Conservation (phyloP, 2,329 filamentous ascomycete species). For the Fusarium pseudonygamai region DNA sequence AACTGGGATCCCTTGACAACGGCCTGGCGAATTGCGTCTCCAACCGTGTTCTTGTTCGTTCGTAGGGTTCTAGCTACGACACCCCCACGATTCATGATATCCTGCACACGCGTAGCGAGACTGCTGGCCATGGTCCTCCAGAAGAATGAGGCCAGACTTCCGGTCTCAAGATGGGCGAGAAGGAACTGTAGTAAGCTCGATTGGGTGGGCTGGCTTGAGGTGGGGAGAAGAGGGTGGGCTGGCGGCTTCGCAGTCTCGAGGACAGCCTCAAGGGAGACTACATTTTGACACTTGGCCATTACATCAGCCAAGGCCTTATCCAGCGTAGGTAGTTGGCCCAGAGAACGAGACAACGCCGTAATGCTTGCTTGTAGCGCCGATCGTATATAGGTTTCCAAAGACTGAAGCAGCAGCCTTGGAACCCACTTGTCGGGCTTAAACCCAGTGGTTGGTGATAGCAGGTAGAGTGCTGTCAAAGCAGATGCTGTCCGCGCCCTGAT, state of each 20-base stretch:
- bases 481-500: conserved; percentile 77
- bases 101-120: conserved; percentile 80
- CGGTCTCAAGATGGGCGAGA: conserved; percentile 82
- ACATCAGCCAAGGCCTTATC: conserved; percentile 86
- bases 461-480: conserved; percentile 79
- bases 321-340: conserved; percentile 82
- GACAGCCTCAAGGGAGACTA: conserved; percentile 85
- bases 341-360: conserved; percentile 75
- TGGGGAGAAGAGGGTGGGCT: conserved; percentile 70
- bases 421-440: conserved; percentile 65
- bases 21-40: conserved; percentile 82
- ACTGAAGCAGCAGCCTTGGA: conserved; percentile 77
- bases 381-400: conserved; percentile 84
- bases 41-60: conserved; percentile 77
- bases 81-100: conserved; percentile 84
- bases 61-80: conserved; percentile 83
- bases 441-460: conserved; percentile 75
- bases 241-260: conserved; percentile 76
- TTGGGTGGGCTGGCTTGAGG: conserved; percentile 46
- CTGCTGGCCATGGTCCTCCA: conserved; percentile 89
- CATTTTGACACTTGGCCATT: conserved; percentile 85
- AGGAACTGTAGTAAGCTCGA: conserved; percentile 74
- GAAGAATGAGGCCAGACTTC: conserved; percentile 88
- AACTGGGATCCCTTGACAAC: conserved; percentile 80
- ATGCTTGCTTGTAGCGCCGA: conserved; percentile 82